These are phyloP conservation scores for carrot (Daucus carota) DNA, from an alignment of 129 eudicot genomes.

Conservation along the genomic window DNA sequence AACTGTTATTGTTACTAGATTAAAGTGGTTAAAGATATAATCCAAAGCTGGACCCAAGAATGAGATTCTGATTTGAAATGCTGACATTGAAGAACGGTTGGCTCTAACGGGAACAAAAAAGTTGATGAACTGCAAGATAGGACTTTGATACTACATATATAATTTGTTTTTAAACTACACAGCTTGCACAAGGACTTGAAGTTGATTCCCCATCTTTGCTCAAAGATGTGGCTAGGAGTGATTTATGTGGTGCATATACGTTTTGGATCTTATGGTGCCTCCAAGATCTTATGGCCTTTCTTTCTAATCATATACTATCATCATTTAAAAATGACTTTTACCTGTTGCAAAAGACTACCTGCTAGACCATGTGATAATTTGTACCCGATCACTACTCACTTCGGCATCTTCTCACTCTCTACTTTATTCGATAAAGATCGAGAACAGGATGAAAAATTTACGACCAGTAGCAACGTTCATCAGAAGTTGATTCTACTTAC, in stretches of 20 bases:
- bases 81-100: slow-evolving; percentile 2
- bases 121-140: not conserved
- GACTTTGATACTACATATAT: not conserved
- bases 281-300: slow-evolving; percentile 2
- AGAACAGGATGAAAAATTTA: too few species aligned
- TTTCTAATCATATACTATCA: not conserved
- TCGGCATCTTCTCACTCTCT: not conserved
- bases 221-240: not conserved
- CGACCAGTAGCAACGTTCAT: too few species aligned
- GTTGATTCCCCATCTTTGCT: not conserved
- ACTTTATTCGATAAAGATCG: not conserved
- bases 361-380: not conserved
- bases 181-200: not conserved
- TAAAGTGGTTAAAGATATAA: too few species aligned
- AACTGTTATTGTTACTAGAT: too few species aligned
- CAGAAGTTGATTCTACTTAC: too few species aligned
- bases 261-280: not conserved
- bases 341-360: not conserved
- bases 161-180: not conserved
- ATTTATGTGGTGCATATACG: not conserved
- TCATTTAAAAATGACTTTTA: not conserved
- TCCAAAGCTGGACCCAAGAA: not conserved
- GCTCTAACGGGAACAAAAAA: not conserved
- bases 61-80: not conserved
- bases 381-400: not conserved